Percentiles rank a stretch among this genome's conserved stretches.
Evolutionary conservation across 177 flowering plant genomes (phyloP).

Genomic region (Tripterygium wilfordii): DNA sequence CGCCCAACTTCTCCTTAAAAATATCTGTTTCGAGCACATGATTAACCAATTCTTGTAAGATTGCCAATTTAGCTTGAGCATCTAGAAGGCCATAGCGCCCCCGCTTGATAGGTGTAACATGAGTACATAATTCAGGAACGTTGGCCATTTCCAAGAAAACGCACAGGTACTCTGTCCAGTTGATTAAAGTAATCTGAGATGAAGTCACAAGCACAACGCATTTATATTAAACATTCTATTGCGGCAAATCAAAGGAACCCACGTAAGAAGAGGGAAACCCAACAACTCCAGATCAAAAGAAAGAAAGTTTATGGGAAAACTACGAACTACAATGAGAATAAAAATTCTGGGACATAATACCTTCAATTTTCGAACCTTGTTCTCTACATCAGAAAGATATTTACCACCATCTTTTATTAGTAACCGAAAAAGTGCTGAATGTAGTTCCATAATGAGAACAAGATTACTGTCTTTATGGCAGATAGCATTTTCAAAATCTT

Average conservation of each 20-base stretch:
- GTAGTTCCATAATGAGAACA: slow-evolving; percentile 61
- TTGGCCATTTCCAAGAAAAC: slow-evolving; percentile 74
- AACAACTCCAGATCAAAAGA: too few species aligned
- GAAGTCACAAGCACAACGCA: too few species aligned
- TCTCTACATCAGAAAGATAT: slow-evolving; percentile 31
- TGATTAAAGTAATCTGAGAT: slow-evolving; percentile 68
- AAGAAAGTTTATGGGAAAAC: too few species aligned
- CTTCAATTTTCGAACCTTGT: slow-evolving; percentile 57
- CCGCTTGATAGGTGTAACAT: slow-evolving; percentile 59
- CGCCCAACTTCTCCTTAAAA: slow-evolving; percentile 63
- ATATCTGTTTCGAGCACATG: slow-evolving; percentile 43
- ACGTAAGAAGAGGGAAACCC: too few species aligned
- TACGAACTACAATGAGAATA: too few species aligned
- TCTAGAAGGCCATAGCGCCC: slow-evolving; percentile 85
- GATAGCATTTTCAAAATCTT: slow-evolving; percentile 82
- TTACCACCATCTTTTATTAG: slow-evolving; percentile 60
- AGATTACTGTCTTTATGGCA: slow-evolving; percentile 69
- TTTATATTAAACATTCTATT: too few species aligned
- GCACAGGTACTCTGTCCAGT: slow-evolving; percentile 80
- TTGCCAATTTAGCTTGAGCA: slow-evolving; percentile 51
- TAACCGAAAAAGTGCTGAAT: slow-evolving; percentile 65
- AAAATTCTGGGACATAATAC: slow-evolving; percentile 17
- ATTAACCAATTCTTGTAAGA: slow-evolving; percentile 57
- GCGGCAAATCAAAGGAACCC: too few species aligned
- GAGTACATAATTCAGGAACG: slow-evolving; percentile 35